These are phyloP conservation scores for Auriscalpium vulgare DNA, from an alignment of 768 basidiomycete species.

Conservation along the genomic window DNA sequence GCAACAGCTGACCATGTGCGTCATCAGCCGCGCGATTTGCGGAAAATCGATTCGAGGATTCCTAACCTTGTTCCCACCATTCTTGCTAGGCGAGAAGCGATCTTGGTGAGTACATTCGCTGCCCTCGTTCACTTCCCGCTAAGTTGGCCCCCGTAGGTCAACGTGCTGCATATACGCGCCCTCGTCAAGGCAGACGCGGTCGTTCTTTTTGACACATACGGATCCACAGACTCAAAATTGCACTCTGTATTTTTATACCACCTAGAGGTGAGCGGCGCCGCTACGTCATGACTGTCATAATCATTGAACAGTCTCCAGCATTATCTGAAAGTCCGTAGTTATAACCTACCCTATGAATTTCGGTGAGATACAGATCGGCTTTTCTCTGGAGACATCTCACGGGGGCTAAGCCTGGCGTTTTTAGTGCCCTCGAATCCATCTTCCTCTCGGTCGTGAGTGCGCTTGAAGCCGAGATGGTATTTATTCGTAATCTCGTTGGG, in stretches of 20 bases:
- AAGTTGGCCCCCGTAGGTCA: conserved; percentile 44
- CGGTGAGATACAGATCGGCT: conserved; percentile 39
- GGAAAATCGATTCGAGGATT: conserved; percentile 91
- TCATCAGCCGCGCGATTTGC: conserved; percentile 81
- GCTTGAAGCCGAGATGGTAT: conserved; percentile 93
- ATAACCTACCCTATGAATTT: conserved; percentile 80
- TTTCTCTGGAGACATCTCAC: conserved; percentile 11
- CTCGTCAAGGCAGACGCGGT: conserved; percentile 91
- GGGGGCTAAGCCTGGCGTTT: neutral
- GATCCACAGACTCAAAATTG: conserved; percentile 76
- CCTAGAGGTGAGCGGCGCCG: conserved; percentile 50
- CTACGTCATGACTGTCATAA: conserved; percentile 8
- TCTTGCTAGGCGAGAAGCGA: conserved; percentile 78
- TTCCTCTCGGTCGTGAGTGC: conserved; percentile 87
- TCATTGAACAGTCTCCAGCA: conserved; percentile 39
- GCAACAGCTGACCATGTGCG: conserved; percentile 11
- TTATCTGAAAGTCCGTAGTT: conserved; percentile 67
- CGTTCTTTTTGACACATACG: conserved; percentile 87
- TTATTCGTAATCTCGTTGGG: conserved; percentile 84
- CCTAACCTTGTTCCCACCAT: conserved; percentile 95
- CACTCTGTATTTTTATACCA: conserved; percentile 87
- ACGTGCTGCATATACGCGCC: conserved; percentile 91
- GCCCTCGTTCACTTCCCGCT: no score
- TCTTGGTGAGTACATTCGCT: conserved; percentile 51
- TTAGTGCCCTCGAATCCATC: conserved; percentile 89